phyloP scores from a whole-genome alignment of 306 rosid genomes.

The Casuarina equisetifolia region DNA sequence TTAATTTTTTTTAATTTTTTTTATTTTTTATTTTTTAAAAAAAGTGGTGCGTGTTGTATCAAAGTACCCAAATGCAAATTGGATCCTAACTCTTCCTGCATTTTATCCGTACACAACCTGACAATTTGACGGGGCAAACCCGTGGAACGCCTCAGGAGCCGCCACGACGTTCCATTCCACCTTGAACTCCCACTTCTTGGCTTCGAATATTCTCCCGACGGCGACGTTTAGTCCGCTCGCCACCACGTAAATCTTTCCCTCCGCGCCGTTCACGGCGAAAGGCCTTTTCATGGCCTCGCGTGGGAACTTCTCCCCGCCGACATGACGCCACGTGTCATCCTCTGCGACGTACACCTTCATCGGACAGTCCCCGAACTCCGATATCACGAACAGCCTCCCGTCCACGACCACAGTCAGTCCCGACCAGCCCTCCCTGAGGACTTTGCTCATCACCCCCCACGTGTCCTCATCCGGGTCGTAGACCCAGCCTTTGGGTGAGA shows the following conservation, averaged over 20 bases:
- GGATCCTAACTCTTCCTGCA: no score
- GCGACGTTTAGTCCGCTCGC: constrained; percentile 50
- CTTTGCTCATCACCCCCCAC: constrained; percentile 52
- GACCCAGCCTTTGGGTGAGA: constrained; percentile 43
- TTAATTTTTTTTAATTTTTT: constrained; percentile 11
- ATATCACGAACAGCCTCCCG: constrained; percentile 41
- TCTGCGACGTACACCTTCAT: constrained; percentile 51
- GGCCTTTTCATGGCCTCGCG: constrained; percentile 51
- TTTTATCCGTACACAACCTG: constrained; percentile 54
- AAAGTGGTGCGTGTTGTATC: no score
- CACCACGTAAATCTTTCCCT: constrained; percentile 53
- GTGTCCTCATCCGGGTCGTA: constrained; percentile 37
- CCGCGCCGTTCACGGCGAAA: constrained; percentile 41
- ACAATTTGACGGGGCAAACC: constrained; percentile 43
- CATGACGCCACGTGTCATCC: constrained; percentile 55
- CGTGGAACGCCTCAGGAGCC: constrained; percentile 36
- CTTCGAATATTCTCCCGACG: constrained; percentile 39
- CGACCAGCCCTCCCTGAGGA: constrained; percentile 72
- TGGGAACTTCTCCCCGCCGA: constrained; percentile 57
- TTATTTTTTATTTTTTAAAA: no score
- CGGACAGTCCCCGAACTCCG: constrained; percentile 59
- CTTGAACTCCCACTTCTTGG: constrained; percentile 14
- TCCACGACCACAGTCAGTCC: constrained; percentile 48
- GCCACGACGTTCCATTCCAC: constrained; percentile 55
- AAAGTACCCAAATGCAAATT: no score